These are phyloP conservation scores for Penicillium glabrum DNA, from an alignment of 2,329 filamentous ascomycete genomes.

Conservation along the genomic window DNA sequence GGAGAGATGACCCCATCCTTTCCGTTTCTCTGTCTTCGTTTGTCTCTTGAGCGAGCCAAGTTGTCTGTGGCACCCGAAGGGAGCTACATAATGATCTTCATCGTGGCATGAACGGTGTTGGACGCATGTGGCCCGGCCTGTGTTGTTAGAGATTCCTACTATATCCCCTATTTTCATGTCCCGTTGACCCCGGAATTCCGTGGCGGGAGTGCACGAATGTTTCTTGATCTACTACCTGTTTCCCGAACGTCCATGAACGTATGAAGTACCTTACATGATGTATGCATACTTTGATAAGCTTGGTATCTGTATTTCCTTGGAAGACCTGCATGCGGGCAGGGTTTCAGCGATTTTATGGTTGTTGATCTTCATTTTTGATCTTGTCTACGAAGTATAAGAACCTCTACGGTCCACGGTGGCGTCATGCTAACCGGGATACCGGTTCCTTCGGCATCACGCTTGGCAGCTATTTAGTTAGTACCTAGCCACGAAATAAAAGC, in stretches of 20 bases:
- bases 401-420: background rate
- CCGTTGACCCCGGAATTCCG: slow-evolving; percentile 14
- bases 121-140: slow-evolving; percentile 1
- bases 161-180: slow-evolving; percentile 8
- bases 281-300: slow-evolving; percentile 33
- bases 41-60: slow-evolving; percentile 1
- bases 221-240: slow-evolving; percentile 18
- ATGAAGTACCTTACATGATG: slow-evolving; percentile 36
- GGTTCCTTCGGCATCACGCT: slow-evolving; percentile 5
- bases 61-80: background rate
- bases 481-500: background rate
- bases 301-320: slow-evolving; percentile 14
- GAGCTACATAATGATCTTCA: slow-evolving; percentile 19
- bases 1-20: slow-evolving; percentile 11
- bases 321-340: slow-evolving; percentile 10
- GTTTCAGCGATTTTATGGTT: slow-evolving; percentile 5
- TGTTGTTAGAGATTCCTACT: background rate
- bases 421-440: slow-evolving; percentile 17
- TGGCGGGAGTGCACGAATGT: slow-evolving; percentile 20
- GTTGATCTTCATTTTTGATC: background rate
- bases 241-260: slow-evolving; percentile 28
- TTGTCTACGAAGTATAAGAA: background rate
- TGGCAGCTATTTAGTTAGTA: slow-evolving; percentile 4
- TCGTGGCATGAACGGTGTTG: slow-evolving; percentile 16
- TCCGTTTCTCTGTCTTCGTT: slow-evolving; percentile 12